A percentile compares a stretch with the other conserved stretches of the same genome.
Conservation (phyloP, 805 yeast species). For the Grigorovia humatica region DNA sequence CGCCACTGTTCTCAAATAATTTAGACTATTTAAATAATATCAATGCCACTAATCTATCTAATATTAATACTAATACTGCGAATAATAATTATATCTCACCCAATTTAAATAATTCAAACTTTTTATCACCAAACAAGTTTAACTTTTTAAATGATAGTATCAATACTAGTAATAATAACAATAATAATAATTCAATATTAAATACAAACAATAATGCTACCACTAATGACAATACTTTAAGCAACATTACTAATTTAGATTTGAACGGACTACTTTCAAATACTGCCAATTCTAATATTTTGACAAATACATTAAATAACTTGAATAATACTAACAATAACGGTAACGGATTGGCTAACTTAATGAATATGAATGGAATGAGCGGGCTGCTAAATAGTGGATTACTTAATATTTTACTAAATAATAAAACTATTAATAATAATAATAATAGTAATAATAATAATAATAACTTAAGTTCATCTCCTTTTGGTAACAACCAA, state of each 20-base stretch:
- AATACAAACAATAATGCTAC: not conserved
- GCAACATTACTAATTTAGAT: not conserved
- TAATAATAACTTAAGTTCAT: not conserved
- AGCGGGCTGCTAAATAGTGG: not conserved
- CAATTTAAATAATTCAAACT: conserved; percentile 2
- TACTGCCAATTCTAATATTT: not conserved
- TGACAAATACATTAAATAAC: not conserved
- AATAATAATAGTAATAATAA: not conserved
- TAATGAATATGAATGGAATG: not conserved
- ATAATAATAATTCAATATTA: not conserved
- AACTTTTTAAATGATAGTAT: not conserved
- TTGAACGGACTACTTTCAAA: not conserved
- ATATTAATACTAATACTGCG: not conserved
- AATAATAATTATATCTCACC: conserved; percentile 8
- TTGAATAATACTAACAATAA: not conserved
- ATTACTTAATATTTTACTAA: not conserved
- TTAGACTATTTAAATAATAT: not conserved
- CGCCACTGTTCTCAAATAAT: conserved; percentile 16
- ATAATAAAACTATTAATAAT: not conserved
- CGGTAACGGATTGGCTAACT: not conserved
- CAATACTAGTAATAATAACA: conserved; percentile 1
- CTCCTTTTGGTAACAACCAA: not conserved
- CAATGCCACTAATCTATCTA: not conserved
- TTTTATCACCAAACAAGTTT: not conserved
- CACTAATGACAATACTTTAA: not conserved